Evolutionary conservation across 1,284 basidiomycete species (phyloP).

Genomic region (Ceratobasidium sp.): DNA sequence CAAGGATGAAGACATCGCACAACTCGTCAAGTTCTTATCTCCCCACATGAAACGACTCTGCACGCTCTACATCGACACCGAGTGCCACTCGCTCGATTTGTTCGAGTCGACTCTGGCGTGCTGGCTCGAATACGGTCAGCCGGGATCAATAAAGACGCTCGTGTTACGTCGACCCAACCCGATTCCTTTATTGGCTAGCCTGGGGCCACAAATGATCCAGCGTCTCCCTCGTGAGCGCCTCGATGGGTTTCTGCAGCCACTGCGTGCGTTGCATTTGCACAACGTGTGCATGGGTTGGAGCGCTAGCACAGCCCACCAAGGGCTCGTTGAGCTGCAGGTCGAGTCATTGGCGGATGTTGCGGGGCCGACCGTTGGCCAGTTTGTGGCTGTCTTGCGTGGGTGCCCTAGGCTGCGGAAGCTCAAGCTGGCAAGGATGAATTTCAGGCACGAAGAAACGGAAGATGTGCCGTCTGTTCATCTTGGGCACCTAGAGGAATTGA

Average conservation of each 20-base stretch:
- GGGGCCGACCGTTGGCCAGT: slow-evolving; percentile 12
- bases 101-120: slow-evolving; percentile 24
- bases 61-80: slow-evolving; percentile 5
- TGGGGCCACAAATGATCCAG: slow-evolving; percentile 1
- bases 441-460: slow-evolving; percentile 8
- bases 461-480: slow-evolving; percentile 9
- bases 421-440: slow-evolving; percentile 22
- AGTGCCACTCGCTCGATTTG: slow-evolving; percentile 24
- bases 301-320: background rate
- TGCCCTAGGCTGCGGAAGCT: slow-evolving; percentile 10
- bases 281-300: slow-evolving; percentile 37
- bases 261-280: slow-evolving; percentile 10
- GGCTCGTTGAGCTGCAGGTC: slow-evolving; percentile 10
- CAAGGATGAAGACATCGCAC: slow-evolving; percentile 19
- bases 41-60: slow-evolving; percentile 10
- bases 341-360: slow-evolving; percentile 9
- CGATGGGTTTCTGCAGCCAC: background rate
- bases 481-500: background rate
- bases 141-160: slow-evolving; percentile 24
- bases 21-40: slow-evolving; percentile 2
- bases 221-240: slow-evolving; percentile 15
- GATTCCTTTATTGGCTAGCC: slow-evolving; percentile 14
- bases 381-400: slow-evolving; percentile 10
- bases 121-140: slow-evolving; percentile 9
- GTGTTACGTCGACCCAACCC: slow-evolving; percentile 5